Conservation (phyloP, 2,329 filamentous ascomycete species). For the Exophiala oligosperma region DNA sequence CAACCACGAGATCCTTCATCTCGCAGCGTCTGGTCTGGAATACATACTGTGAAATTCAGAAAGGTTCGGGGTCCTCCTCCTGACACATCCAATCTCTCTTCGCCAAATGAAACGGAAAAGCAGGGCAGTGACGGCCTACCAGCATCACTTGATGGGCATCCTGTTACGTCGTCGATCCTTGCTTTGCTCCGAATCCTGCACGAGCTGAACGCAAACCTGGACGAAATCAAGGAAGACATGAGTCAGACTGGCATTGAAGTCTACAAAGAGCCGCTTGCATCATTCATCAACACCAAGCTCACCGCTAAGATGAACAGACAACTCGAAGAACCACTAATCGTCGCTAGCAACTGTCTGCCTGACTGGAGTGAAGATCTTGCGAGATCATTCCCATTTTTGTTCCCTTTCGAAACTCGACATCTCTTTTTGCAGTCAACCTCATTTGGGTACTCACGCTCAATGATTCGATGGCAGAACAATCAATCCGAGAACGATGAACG, state of each 20-base stretch:
- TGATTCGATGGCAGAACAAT: slow-evolving; percentile 95
- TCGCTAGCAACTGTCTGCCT: slow-evolving; percentile 93
- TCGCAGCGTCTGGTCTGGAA: slow-evolving; percentile 83
- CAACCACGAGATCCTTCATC: slow-evolving; percentile 65
- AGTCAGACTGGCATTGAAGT: slow-evolving; percentile 60
- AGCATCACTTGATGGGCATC: slow-evolving; percentile 77
- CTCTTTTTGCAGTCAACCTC: slow-evolving; percentile 97
- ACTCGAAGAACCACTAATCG: slow-evolving; percentile 92
- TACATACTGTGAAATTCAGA: slow-evolving; percentile 90
- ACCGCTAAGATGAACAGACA: slow-evolving; percentile 97
- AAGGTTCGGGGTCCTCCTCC: slow-evolving; percentile 81
- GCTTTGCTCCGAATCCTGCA: slow-evolving; percentile 87
- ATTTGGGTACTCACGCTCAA: slow-evolving; percentile 95
- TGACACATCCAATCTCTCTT: slow-evolving; percentile 62
- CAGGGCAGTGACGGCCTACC: slow-evolving; percentile 59
- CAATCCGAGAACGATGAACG: slow-evolving; percentile 79
- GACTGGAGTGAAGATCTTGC: slow-evolving; percentile 96
- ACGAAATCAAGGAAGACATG: slow-evolving; percentile 76
- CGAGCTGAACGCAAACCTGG: slow-evolving; percentile 87
- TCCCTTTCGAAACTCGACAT: slow-evolving; percentile 96
- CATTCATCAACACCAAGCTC: slow-evolving; percentile 98
- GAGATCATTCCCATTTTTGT: slow-evolving; percentile 91
- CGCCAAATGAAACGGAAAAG: slow-evolving; percentile 27
- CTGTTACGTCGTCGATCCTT: slow-evolving; percentile 82
- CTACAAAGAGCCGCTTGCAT: slow-evolving; percentile 76